Evolutionary conservation across 805 yeast genomes (phyloP), one percentile per base, ranked within the genome.

Genomic region (Hanseniaspora nectarophila): DNA sequence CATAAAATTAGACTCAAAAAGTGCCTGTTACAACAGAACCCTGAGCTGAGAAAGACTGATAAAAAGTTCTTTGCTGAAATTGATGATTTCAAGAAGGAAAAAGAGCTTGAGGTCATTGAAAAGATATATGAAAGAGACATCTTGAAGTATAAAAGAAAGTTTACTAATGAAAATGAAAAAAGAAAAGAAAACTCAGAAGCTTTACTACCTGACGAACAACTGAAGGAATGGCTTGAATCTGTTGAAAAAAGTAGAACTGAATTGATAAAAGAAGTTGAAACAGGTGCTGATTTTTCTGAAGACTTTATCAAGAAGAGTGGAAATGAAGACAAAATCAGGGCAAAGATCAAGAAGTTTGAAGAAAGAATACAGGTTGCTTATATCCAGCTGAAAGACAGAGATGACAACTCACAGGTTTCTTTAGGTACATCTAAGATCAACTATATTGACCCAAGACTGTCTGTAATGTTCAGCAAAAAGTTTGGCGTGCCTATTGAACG

Each of bases 361-460:
- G 76, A 76, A 54, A 73, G 96, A 58, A 82, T 87, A 42, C 64
- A 72, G 47, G 82, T 77, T 55, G 80, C 85, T 1, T 69, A 77
- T 9, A 70, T 87, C 55, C 95, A 85, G 63, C 73, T 87, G 63
- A 82, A 87, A 65, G 97, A 89, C 64, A 88, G 85, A 66, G 95
- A 90, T 64, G 97, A 88, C 63, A 89, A 89, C 64, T 85, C 95
- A 0, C 85, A 85, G 58, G 97, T 90, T 26, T 89, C 97, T 0
- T 71, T 90, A 58, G 88, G 95, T 44, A 90, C 97, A 0, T 85
- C 95, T 24, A 90, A 90, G 70, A 79, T 85, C 74, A 90, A 90
- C 67, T 90, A 90, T 71, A 90, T 90, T 55, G 97, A 90, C 66
- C 97, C 97, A 24, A 74, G 97, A 57, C 70, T 90, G 59, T 80